phyloP scores from a whole-genome alignment of 2,329 filamentous ascomycete genomes.

The Hirsutella rhossiliensis region DNA sequence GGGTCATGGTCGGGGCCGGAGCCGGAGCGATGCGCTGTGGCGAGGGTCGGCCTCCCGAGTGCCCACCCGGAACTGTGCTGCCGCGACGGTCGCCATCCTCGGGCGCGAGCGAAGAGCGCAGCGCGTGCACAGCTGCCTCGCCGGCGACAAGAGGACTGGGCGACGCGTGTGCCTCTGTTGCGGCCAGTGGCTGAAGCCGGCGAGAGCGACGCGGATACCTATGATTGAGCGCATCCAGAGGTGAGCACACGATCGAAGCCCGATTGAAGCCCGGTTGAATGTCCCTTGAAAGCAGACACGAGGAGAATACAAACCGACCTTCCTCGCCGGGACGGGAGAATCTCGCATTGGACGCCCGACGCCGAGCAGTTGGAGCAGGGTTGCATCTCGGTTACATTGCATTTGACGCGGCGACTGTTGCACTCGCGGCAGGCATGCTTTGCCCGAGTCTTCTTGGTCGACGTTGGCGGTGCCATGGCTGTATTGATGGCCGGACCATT shows the following conservation, averaged over 20 bases:
- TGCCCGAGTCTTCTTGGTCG: conserved; percentile 21
- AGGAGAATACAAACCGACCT: conserved; percentile 10
- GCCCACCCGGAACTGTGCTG: too few species aligned
- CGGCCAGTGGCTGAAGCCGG: conserved; percentile 5
- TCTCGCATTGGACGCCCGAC: conserved; percentile 15
- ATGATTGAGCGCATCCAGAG: background rate
- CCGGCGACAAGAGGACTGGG: conserved; percentile 1
- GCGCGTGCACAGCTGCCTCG: conserved; percentile 3
- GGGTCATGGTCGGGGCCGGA: background rate
- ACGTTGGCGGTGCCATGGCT: conserved; percentile 2
- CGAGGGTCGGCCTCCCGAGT: background rate
- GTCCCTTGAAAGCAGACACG: background rate
- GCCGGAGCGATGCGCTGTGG: conserved; percentile 2
- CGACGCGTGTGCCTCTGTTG: conserved; percentile 5
- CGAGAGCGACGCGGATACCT: conserved; percentile 14
- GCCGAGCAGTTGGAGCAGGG: conserved; percentile 20
- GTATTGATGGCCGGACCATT: background rate
- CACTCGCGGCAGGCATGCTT: conserved; percentile 23
- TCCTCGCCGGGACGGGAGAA: conserved; percentile 20
- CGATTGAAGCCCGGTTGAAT: background rate
- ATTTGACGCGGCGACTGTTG: conserved; percentile 21
- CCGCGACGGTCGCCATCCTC: background rate
- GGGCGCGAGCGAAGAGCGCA: background rate
- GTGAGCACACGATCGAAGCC: background rate
- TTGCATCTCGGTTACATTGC: conserved; percentile 20